Base-by-base conservation (phyloP, 2,329 filamentous ascomycete genomes). In the Dryadomyces quercus-mongolicae region DNA sequence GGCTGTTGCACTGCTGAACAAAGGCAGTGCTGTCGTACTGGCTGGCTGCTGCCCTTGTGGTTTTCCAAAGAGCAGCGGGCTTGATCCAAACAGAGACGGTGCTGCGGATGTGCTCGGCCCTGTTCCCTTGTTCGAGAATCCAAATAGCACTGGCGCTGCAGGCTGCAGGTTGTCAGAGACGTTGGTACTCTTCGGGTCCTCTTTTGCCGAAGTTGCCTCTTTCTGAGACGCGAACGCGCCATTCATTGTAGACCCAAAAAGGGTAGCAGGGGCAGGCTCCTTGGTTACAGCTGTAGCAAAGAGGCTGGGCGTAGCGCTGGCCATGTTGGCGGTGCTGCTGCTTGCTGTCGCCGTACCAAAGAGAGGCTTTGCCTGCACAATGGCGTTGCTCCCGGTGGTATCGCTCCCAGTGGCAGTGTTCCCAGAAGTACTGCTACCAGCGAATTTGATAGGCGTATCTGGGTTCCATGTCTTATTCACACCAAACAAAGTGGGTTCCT, bases 391-490 rank as follows among this genome's bases (percentile, higher is more conserved):
- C 12, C 12, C 38, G 16, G 9, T n/a, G 15, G 38, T 12, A 8
- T 31, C 25, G 25, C 25, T 31, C 25, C 25, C 25, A 5, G 25
- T 31, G 25, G 25, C 8, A 8, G 25, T 31, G 25, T 8, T 31
- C 53, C 36, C 36, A 16, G 36, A 3, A 12, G 36, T 40, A 12
- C 36, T 40, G 22, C 66, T 44, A 10, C 6, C 52, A 13, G 71
- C 71, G 61, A 80, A 80, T 62, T 80, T 80, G 63, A 82, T 77
- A 2, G 78, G 77, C 1, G 67, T 71, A 54, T 70, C 67, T 9
- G 71, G 67, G 44, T 70, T 75, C 74, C 74, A 77, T 0, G 73
- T 76, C 49, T 76, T 70, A 59, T 76, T 70, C 20, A 63, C 59
- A 1, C 67, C 61, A 21, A 61, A 58, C 40, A 61, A 53, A 46